Conservation (phyloP, 208 protist genomes). For the Wallacemonas rigidus region DNA sequence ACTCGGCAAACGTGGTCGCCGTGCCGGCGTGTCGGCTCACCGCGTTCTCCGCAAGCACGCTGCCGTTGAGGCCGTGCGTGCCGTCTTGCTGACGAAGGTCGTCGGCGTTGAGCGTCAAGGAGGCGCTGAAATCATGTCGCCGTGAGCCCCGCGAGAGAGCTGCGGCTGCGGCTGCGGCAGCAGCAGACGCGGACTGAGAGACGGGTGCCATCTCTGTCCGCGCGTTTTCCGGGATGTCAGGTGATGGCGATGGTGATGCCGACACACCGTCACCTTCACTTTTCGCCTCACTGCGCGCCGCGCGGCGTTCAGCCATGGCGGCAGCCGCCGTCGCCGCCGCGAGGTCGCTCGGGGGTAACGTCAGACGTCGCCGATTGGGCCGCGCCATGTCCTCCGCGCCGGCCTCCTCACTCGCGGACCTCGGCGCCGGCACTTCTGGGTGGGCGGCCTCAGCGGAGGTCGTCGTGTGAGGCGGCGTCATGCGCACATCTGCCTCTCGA, state of each 20-base stretch:
- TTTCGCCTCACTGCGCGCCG: not conserved
- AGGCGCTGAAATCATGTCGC: not conserved
- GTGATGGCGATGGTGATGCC: not conserved
- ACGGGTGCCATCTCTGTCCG: not conserved
- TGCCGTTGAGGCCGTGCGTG: not conserved
- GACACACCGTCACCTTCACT: not conserved
- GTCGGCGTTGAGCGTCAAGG: conserved; percentile 5
- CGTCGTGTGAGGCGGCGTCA: not conserved
- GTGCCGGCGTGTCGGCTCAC: not conserved
- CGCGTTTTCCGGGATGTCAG: conserved; percentile 3
- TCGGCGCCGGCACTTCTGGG: not conserved
- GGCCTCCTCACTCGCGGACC: not conserved
- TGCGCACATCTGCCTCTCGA: not conserved
- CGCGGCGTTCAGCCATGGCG: conserved; percentile 1
- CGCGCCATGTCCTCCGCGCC: not conserved
- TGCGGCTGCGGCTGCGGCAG: not conserved
- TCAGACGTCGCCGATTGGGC: conserved; percentile 4
- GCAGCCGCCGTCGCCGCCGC: conserved; percentile 2
- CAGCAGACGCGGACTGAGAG: not conserved
- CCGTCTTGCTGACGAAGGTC: conserved; percentile 8
- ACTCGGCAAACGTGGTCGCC: conserved; percentile 3
- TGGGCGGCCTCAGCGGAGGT: too few species aligned
- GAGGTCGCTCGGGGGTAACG: conserved; percentile 5
- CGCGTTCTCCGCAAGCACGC: not conserved
- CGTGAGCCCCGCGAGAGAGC: not conserved